Percentiles rank a stretch among this genome's conserved stretches.
Evolutionary conservation across 2,329 filamentous ascomycete species (phyloP).

Genomic region (Alternaria panax): DNA sequence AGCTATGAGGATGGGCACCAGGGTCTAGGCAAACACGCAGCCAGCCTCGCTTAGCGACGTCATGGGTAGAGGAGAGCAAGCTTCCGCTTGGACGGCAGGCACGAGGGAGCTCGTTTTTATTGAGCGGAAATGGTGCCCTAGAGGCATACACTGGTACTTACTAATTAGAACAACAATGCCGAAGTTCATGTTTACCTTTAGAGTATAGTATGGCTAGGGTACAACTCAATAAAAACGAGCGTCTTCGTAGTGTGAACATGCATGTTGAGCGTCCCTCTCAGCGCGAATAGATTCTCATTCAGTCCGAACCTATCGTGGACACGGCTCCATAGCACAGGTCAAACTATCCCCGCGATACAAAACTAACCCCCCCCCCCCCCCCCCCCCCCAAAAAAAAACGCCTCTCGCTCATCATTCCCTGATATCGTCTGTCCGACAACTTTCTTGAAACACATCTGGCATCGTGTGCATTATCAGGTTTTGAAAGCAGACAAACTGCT

Average conservation of each 20-base stretch:
- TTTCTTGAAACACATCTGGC: background rate
- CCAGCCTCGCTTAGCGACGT: slow-evolving; percentile 20
- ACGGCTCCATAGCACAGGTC: background rate
- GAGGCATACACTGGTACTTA: too few species aligned
- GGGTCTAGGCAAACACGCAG: slow-evolving; percentile 20
- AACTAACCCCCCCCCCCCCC: background rate
- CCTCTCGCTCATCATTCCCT: background rate
- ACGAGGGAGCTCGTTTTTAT: background rate
- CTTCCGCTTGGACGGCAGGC: background rate
- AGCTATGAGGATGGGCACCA: slow-evolving; percentile 22
- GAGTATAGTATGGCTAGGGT: too few species aligned
- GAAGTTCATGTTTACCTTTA: too few species aligned
- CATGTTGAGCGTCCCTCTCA: background rate
- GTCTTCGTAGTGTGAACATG: too few species aligned
- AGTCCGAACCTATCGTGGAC: background rate
- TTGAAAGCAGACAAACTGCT: background rate
- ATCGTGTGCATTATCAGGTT: background rate
- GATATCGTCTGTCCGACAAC: background rate
- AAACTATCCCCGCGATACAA: background rate
- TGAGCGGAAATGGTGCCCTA: too few species aligned
- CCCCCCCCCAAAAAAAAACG: too few species aligned
- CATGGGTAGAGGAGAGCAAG: background rate
- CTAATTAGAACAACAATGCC: too few species aligned
- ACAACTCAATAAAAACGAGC: too few species aligned
- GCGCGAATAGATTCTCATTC: background rate